Percentiles rank a stretch among this genome's conserved stretches.
Evolutionary conservation across 306 rosid genomes (phyloP).

Genomic region (Neltuma alba): DNA sequence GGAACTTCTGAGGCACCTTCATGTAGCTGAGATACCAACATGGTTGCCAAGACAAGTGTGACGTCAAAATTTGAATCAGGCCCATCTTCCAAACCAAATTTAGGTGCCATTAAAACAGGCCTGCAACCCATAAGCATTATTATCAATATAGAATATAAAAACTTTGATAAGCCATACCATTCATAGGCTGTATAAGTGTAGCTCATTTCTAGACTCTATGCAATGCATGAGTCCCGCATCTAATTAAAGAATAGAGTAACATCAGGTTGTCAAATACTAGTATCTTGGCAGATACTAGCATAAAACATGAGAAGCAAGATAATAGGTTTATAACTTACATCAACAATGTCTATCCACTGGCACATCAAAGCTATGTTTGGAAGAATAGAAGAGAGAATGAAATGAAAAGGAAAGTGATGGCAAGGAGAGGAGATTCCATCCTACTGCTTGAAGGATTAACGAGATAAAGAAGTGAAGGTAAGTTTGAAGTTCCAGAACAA

Average conservation of each 20-base stretch:
- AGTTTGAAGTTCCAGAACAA: not conserved
- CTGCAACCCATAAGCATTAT: constrained; percentile 51
- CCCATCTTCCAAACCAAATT: constrained; percentile 81
- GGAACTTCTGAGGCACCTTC: constrained; percentile 67
- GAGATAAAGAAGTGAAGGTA: not conserved
- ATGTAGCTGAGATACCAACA: constrained; percentile 83
- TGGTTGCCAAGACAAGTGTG: constrained; percentile 93
- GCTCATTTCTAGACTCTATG: not conserved
- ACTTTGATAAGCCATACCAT: not conserved
- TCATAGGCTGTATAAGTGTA: not conserved
- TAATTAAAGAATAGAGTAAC: constrained; percentile 18
- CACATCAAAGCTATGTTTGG: not conserved
- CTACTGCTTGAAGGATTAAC: not conserved
- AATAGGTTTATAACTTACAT: not conserved
- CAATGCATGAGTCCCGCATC: not conserved
- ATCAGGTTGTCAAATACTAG: constrained; percentile 25
- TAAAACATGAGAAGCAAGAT: not conserved
- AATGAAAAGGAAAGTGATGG: not conserved
- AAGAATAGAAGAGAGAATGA: not conserved
- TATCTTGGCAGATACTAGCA: constrained; percentile 6
- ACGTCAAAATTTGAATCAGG: constrained; percentile 85
- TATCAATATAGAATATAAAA: constrained; percentile 2
- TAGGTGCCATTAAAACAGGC: constrained; percentile 94
- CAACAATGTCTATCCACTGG: not conserved
- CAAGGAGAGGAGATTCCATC: not conserved